A percentile compares a stretch with the other conserved stretches of the same genome.
These are phyloP conservation scores for Dactylonectria macrodidyma DNA, from an alignment of 2,329 filamentous ascomycete species.

Conservation along the genomic window DNA sequence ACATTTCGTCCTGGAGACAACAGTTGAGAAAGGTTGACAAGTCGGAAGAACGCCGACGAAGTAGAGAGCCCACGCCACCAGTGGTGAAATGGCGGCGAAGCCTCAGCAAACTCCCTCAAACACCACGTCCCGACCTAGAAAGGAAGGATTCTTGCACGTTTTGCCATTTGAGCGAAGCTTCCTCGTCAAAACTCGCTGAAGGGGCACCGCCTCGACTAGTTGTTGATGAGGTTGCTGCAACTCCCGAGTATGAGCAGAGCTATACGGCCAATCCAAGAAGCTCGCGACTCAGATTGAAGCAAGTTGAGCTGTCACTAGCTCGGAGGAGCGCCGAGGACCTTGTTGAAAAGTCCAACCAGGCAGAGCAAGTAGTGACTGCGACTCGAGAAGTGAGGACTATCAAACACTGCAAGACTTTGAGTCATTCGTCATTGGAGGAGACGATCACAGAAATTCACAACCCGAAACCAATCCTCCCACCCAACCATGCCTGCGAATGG, in stretches of 20 bases:
- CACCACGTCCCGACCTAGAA: slow-evolving; percentile 31
- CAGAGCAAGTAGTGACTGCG: slow-evolving; percentile 18
- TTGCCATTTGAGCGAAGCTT: slow-evolving; percentile 40
- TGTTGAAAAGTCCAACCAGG: slow-evolving; percentile 23
- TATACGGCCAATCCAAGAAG: slow-evolving; percentile 25
- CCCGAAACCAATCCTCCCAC: slow-evolving; percentile 54
- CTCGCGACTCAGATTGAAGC: slow-evolving; percentile 45
- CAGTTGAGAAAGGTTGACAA: slow-evolving; percentile 44
- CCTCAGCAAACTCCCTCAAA: slow-evolving; percentile 39
- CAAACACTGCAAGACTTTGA: slow-evolving; percentile 17
- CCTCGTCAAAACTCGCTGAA: slow-evolving; percentile 28
- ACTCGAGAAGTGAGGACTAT: slow-evolving; percentile 12
- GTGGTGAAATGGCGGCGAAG: slow-evolving; percentile 41
- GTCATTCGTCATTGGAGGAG: slow-evolving; percentile 24
- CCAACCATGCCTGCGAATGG: slow-evolving; percentile 60
- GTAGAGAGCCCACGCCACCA: slow-evolving; percentile 34
- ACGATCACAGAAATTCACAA: slow-evolving; percentile 47
- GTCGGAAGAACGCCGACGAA: slow-evolving; percentile 33
- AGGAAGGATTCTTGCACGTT: slow-evolving; percentile 40
- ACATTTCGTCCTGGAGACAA: slow-evolving; percentile 42
- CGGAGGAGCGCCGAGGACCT: slow-evolving; percentile 40
- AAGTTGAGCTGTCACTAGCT: slow-evolving; percentile 49
- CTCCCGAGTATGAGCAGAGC: slow-evolving; percentile 13
- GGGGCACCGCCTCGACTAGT: slow-evolving; percentile 5
- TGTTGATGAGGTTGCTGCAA: slow-evolving; percentile 13